Evolutionary conservation across 768 basidiomycete species (phyloP), one percentile per base, ranked within the genome.

Genomic region (Polyporus arcularius): DNA sequence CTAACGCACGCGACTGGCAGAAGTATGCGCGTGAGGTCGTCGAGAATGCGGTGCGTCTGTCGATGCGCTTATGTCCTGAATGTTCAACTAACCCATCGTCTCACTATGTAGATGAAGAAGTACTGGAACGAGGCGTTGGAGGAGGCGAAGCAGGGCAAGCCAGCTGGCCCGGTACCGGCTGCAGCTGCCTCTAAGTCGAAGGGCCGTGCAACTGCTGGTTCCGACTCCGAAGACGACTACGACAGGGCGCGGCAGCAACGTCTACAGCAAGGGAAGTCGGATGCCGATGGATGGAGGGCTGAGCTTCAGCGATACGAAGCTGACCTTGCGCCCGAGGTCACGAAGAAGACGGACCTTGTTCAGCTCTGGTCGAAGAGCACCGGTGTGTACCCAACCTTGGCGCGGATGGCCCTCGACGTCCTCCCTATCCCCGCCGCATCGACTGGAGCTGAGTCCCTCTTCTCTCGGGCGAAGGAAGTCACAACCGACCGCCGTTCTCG

Each of bases 261-360:
- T 9, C 14, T 31, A 2, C 30, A n/a, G 6, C 14, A 11, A n/a
- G 43, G 43, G 14, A 45, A 45, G 28, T 30, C 30, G 72, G 53
- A 70, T 72, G 4, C 18, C 68, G 45, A 31, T 31, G 62, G 58
- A 2, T 63, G 62, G 61, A 12, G 18, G 2, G 46, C 35, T 1
- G 59, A 66, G 38, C 40, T 66, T 2, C n/a, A 52, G 12, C 51
- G 28, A 12, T 67, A 72, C 53, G 67, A 67, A 2, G 38, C 48
- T 1, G 66, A 67, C 26, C 45, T 64, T 4, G 48, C 45, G 0
- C 38, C 15, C 2, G 30, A 67, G 18, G 61, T 68, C 7, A 47
- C 42, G 2, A 65, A 63, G n/a, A 53, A 67, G 4, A 63, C 47
- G 0, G 47, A 69, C 28, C 63, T 64, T 11, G 45, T 69, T 4